phyloP scores from a whole-genome alignment of 179 eudicot species.

The Sideroxylon spinosum region DNA sequence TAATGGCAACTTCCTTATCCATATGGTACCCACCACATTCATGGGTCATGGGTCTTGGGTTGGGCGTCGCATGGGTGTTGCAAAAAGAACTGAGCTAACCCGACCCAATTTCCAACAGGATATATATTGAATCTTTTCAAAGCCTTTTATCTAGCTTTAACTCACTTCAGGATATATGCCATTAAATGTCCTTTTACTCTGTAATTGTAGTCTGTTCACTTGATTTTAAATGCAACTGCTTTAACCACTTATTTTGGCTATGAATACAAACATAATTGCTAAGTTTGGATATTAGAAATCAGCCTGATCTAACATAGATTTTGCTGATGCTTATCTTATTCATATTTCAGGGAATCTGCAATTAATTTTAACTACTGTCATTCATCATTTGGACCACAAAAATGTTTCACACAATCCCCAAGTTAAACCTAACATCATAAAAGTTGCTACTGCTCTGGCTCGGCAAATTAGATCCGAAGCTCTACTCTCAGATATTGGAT shows the following conservation, averaged over 20 bases:
- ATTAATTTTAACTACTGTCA: conserved; percentile 57
- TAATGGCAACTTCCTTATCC: no score
- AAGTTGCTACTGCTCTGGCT: conserved; percentile 70
- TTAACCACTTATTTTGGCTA: background rate
- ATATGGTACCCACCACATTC: no score
- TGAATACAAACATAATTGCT: background rate
- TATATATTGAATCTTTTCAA: no score
- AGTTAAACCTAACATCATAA: conserved; percentile 63
- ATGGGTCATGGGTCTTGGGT: no score
- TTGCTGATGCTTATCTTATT: conserved; percentile 11
- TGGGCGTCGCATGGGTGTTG: no score
- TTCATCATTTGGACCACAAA: conserved; percentile 97
- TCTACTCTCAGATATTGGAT: conserved; percentile 64
- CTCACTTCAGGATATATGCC: no score
- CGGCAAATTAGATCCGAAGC: conserved; percentile 64
- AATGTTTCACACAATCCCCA: conserved; percentile 72
- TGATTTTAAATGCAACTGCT: background rate
- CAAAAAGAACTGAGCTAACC: no score
- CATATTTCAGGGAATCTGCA: conserved; percentile 56
- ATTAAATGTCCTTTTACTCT: background rate
- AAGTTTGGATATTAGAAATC: background rate
- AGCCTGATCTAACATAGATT: background rate
- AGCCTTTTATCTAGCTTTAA: no score
- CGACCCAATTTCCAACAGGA: no score
- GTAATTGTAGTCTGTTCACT: background rate